Evolutionary conservation across 2,329 filamentous ascomycete species (phyloP), one percentile per base, ranked within the genome.

Genomic region (Penicillium sp.): DNA sequence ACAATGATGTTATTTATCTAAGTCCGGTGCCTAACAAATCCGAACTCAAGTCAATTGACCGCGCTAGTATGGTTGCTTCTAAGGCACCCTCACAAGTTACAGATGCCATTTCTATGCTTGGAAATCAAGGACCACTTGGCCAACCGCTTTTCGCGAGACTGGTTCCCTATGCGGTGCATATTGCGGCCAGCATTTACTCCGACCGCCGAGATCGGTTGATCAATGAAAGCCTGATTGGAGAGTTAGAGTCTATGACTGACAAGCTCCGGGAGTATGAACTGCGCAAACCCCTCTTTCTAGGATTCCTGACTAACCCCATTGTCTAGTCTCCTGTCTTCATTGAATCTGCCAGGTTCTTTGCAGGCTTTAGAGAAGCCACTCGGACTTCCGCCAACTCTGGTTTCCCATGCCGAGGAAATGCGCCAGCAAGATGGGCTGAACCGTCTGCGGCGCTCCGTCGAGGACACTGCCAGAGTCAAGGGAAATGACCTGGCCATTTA

Each of bases 1-100:
- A 99, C 70, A 99, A 99, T 64, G 93, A 99, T 72, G 82, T 96
- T 66, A 97, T 99, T 16, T 99, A 97, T 72, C 80, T 98, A 3
- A 85, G 88, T 51, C 83, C 89, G 1, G 92, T 98, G 1, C 92
- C 93, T 3, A 86, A 92, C 11, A 97, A 97, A 68, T 86, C 91
- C 3, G 93, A 97, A 69, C 82, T 99, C 45, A 92, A 89, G 73
- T 85, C 88, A 3, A 84, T 99, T 6, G 92, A 96, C 59, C 85
- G 93, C 58, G 93, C 92, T 10, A 91, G 87, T 60, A 96, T 99
- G 93, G 93, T 96, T 0, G 79, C 87, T 14, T 81, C 91, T 1
- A 88, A 88, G 59, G 83, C 92, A 1, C 93, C 95, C 0, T 88
- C 88, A 21, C 91, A 98, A 70, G 85, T 99, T 1, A 86, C 88